A percentile compares a stretch with the other conserved stretches of the same genome.
phyloP scores from a whole-genome alignment of 176 grass and related monocot genomes.

The Stipa capillata region DNA sequence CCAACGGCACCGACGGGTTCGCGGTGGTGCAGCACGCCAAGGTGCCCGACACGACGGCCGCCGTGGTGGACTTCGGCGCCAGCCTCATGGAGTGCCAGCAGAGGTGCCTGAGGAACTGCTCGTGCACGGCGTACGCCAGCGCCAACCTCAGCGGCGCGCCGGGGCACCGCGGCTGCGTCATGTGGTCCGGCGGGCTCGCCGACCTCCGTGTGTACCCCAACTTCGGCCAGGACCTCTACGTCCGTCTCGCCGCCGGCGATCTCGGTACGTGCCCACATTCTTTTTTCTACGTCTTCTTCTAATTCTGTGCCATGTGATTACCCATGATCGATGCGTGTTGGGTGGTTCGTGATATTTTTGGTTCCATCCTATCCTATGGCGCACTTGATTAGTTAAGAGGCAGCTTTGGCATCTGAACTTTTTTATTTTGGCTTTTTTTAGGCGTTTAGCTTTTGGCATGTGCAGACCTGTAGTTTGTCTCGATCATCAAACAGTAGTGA shows the following conservation, averaged over 20 bases:
- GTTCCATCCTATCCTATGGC: not conserved
- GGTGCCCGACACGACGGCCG: conserved; percentile 35
- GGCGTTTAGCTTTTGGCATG: not conserved
- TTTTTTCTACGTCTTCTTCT: not conserved
- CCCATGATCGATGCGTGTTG: not conserved
- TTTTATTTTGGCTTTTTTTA: not conserved
- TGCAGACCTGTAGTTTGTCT: not conserved
- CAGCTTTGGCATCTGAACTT: not conserved
- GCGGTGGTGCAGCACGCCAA: conserved; percentile 32
- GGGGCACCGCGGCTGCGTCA: conserved; percentile 49
- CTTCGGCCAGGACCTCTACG: conserved; percentile 50
- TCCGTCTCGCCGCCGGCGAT: conserved; percentile 44
- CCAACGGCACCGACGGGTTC: conserved; percentile 44
- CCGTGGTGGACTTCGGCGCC: conserved; percentile 4
- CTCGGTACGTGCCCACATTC: conserved; percentile 32
- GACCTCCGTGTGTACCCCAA: conserved; percentile 33
- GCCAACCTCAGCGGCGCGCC: conserved; percentile 28
- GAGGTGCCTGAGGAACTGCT: conserved; percentile 42
- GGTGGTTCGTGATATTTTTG: conserved; percentile 9
- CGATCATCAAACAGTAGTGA: not conserved
- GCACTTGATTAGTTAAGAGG: not conserved
- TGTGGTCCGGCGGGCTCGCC: conserved; percentile 34
- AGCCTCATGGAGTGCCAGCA: conserved; percentile 25
- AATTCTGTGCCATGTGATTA: not conserved
- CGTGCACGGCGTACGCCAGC: conserved; percentile 51